These are phyloP conservation scores for Colletotrichum acutatum DNA, from an alignment of 2,329 filamentous ascomycete genomes.

Conservation along the genomic window DNA sequence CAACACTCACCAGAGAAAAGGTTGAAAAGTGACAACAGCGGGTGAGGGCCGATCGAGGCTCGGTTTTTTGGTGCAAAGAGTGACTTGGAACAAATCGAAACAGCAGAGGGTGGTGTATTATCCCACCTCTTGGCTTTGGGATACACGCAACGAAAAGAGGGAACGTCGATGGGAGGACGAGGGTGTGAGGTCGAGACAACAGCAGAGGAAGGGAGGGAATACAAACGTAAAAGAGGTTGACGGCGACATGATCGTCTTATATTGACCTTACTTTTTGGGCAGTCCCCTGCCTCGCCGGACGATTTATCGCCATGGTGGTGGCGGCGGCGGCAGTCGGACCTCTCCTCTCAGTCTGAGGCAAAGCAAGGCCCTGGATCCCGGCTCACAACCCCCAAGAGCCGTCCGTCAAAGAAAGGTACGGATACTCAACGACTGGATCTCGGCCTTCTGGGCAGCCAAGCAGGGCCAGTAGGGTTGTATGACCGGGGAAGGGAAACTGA, in stretches of 20 bases:
- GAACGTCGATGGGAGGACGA: slow-evolving; percentile 21
- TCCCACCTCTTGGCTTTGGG: slow-evolving; percentile 6
- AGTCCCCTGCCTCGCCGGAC: slow-evolving; percentile 26
- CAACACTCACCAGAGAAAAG: slow-evolving; percentile 17
- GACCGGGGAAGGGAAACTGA: neutral
- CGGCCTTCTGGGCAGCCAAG: slow-evolving; percentile 2
- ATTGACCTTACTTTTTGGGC: slow-evolving; percentile 32
- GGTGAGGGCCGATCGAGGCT: slow-evolving; percentile 32
- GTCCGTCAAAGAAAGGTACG: neutral
- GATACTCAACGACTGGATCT: slow-evolving; percentile 24
- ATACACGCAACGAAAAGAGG: slow-evolving; percentile 25
- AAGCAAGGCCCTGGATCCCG: slow-evolving; percentile 22
- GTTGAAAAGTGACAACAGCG: slow-evolving; percentile 32
- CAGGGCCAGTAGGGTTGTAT: neutral
- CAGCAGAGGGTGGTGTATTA: neutral
- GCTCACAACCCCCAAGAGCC: neutral
- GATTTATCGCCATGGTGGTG: slow-evolving; percentile 33
- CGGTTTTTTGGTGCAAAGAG: slow-evolving; percentile 9
- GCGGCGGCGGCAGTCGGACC: slow-evolving; percentile 18
- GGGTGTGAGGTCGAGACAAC: slow-evolving; percentile 29
- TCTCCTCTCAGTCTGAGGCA: slow-evolving; percentile 25
- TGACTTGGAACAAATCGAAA: slow-evolving; percentile 16
- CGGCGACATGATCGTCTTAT: slow-evolving; percentile 33
- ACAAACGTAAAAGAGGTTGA: slow-evolving; percentile 23
- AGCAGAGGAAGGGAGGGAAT: slow-evolving; percentile 4